phyloP scores from a whole-genome alignment of 352 stramenopile species.

The Phytophthora litchii region DNA sequence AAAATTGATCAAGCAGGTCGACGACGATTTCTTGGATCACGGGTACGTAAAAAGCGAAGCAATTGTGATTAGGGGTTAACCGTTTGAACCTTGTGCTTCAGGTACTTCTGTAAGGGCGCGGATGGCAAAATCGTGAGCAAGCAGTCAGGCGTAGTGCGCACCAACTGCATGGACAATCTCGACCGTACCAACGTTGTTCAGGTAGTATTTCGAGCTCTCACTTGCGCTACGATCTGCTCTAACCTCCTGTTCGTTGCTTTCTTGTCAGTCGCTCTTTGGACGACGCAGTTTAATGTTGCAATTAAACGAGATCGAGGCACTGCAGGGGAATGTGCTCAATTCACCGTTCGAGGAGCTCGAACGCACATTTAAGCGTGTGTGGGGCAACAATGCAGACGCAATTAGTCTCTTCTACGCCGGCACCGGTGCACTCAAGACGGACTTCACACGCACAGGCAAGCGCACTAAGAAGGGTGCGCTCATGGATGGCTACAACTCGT shows the following conservation, averaged over 20 bases:
- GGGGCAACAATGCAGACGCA: constrained; percentile 96
- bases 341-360: constrained; percentile 75
- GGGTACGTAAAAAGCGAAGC: constrained; percentile 34
- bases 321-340: constrained; percentile 76
- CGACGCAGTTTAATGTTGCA: constrained; percentile 88
- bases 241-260: constrained; percentile 7
- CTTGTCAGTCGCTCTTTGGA: constrained; percentile 91
- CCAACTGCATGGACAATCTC: constrained; percentile 99
- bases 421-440: constrained; percentile 94
- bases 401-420: constrained; percentile 95
- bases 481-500: constrained; percentile 95
- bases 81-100: constrained; percentile 16
- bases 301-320: constrained; percentile 67
- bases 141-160: constrained; percentile 94
- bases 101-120: constrained; percentile 62
- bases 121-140: constrained; percentile 56
- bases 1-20: constrained; percentile 90
- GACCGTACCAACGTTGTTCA: constrained; percentile 92
- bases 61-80: neutral
- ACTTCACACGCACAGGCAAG: constrained; percentile 96
- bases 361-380: constrained; percentile 88
- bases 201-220: constrained; percentile 24
- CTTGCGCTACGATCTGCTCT: neutral
- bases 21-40: constrained; percentile 81
- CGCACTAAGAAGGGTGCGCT: constrained; percentile 92